Base-by-base conservation (phyloP, 257 asterid genomes). In the Capsicum chinense region DNA sequence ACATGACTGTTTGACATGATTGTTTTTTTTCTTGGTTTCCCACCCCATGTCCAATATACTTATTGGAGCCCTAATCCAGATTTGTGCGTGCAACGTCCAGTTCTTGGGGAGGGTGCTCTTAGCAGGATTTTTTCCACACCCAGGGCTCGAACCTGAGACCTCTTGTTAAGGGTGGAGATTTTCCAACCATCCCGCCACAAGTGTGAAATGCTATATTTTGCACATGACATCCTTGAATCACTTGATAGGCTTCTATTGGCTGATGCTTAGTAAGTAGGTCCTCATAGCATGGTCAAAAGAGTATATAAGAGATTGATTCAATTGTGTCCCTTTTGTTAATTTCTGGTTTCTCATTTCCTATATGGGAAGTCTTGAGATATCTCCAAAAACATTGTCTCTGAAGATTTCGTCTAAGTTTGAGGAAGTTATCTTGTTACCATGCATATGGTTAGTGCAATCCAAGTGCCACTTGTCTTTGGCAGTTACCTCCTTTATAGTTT, bases 371-470 rank as follows among this genome's bases (percentile, higher is more conserved):
- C 33, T 26, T 26, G 33, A 26, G 33, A 26, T 26, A 26, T 26
- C 19, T 66, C 48, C 11, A 33, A 66, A 33, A 33, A 33, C 73
- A 33, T 12, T 33, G 73, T 66, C 73, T 33, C 15, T 66, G 73
- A 66, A 33, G 48, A 66, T 66, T 63, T 66, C 48, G 2, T 66
- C 73, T 66, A 6, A 33, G 13, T 5, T 35, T 13, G 48, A 35
- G n/a, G 73, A 66, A 66, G 15, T 66, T 64, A 12, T 66, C 73
- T 33, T 66, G 11, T 33, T 33, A 33, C 47, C 73, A 13, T 16
- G 2, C 73, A 66, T 66, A 66, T 66, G n/a, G 73, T 66, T 33
- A 66, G 47, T 66, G 73, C 47, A 66, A 66, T 47, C 73, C 73
- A 66, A 12, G n/a, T 66, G 73, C 48, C 47, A 66, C 11, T 66